These are phyloP conservation scores for Penicillium freii DNA, from an alignment of 2,329 filamentous ascomycete genomes.

Conservation along the genomic window DNA sequence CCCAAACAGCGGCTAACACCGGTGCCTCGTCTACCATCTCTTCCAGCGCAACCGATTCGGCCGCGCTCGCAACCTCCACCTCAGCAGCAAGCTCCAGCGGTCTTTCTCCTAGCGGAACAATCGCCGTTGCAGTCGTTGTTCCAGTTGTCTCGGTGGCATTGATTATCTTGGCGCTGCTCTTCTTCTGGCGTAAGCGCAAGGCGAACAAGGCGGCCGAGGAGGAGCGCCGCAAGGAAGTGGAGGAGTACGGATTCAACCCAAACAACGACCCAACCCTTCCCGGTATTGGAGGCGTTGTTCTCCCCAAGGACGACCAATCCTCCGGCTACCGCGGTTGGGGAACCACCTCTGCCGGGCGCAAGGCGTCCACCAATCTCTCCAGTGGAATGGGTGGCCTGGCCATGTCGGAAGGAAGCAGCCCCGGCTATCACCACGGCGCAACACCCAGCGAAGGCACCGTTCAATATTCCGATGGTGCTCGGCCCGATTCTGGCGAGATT, in stretches of 20 bases:
- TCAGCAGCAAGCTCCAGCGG: slow-evolving; percentile 31
- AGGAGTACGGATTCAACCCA: slow-evolving; percentile 97
- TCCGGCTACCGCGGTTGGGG: slow-evolving; percentile 92
- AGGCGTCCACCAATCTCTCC: slow-evolving; percentile 85
- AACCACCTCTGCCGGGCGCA: slow-evolving; percentile 71
- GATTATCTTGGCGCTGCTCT: slow-evolving; percentile 71
- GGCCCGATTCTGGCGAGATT: slow-evolving; percentile 63
- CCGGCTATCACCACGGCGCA: slow-evolving; percentile 51
- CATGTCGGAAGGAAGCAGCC: slow-evolving; percentile 68
- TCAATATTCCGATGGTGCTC: slow-evolving; percentile 60
- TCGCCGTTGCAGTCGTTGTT: slow-evolving; percentile 89
- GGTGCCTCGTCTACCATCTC: slow-evolving; percentile 24
- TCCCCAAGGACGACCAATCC: slow-evolving; percentile 69
- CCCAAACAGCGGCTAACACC: slow-evolving; percentile 10
- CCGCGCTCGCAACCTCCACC: slow-evolving; percentile 27
- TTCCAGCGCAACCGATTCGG: slow-evolving; percentile 13
- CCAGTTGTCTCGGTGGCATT: slow-evolving; percentile 85
- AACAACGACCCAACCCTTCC: slow-evolving; percentile 85
- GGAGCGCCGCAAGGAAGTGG: slow-evolving; percentile 88
- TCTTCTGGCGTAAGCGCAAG: slow-evolving; percentile 86
- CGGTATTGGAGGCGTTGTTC: slow-evolving; percentile 50
- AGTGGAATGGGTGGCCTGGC: slow-evolving; percentile 63
- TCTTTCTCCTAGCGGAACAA: slow-evolving; percentile 60
- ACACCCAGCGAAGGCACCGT: slow-evolving; percentile 64
- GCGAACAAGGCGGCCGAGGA: slow-evolving; percentile 81